These are phyloP conservation scores for Sporisorium exsertum DNA, from an alignment of 1,284 basidiomycete species.

Conservation along the genomic window DNA sequence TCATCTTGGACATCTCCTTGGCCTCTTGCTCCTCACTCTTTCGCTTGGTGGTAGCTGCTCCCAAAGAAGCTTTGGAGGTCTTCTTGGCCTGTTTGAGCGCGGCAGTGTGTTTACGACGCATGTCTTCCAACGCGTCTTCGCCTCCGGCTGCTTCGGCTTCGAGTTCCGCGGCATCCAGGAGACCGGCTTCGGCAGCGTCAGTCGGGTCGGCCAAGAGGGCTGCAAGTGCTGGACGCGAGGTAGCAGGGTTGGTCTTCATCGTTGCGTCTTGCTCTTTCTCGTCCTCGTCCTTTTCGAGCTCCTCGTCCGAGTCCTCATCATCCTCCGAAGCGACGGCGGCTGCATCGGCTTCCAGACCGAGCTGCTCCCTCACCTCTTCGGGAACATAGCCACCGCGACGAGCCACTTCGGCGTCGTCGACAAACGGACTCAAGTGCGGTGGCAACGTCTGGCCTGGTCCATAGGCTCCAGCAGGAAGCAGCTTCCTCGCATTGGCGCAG, in stretches of 20 bases:
- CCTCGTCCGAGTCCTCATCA: slow-evolving; percentile 56
- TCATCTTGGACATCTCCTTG: slow-evolving; percentile 85
- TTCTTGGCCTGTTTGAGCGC: slow-evolving; percentile 61
- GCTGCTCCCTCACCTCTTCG: slow-evolving; percentile 70
- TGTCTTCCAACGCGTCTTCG: slow-evolving; percentile 83
- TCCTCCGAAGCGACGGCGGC: slow-evolving; percentile 73
- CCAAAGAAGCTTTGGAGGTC: slow-evolving; percentile 32
- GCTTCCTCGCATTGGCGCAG: slow-evolving; percentile 87
- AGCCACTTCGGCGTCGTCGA: slow-evolving; percentile 76
- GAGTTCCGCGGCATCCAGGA: slow-evolving; percentile 88
- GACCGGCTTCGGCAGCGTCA: slow-evolving; percentile 76
- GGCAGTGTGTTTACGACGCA: slow-evolving; percentile 70
- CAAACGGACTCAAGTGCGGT: slow-evolving; percentile 96
- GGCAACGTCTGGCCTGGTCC: slow-evolving; percentile 87
- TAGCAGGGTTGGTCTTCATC: slow-evolving; percentile 17
- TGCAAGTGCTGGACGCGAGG: slow-evolving; percentile 47
- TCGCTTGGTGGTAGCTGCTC: slow-evolving; percentile 64
- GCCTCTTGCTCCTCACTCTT: slow-evolving; percentile 78
- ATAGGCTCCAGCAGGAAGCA: slow-evolving; percentile 88
- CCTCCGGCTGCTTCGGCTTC: slow-evolving; percentile 91
- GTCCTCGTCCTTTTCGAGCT: slow-evolving; percentile 68
- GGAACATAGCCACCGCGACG: slow-evolving; percentile 71
- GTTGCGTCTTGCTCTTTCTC: slow-evolving; percentile 63
- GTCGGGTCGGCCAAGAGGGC: slow-evolving; percentile 75
- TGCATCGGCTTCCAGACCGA: slow-evolving; percentile 73